Evolutionary conservation across 805 yeast species (phyloP).

Genomic region (Starmerella apis): DNA sequence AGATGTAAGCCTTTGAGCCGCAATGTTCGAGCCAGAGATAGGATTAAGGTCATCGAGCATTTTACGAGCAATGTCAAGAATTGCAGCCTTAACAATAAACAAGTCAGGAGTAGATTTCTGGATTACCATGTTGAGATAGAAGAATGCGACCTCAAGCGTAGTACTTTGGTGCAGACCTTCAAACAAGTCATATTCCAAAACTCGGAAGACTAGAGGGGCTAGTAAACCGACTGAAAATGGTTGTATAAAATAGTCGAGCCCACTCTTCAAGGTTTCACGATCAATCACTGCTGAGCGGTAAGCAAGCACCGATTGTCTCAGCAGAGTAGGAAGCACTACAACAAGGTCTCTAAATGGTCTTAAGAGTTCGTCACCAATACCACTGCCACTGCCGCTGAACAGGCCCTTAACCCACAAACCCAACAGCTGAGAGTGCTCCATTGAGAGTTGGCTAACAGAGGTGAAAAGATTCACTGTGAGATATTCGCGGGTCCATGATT

Average conservation of each 20-base stretch:
- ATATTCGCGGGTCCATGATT: slow-evolving; percentile 9
- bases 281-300: slow-evolving; percentile 46
- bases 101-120: slow-evolving; percentile 3
- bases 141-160: slow-evolving; percentile 15
- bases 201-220: slow-evolving; percentile 43
- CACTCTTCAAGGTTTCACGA: slow-evolving; percentile 53
- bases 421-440: slow-evolving; percentile 30
- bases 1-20: background rate
- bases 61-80: background rate
- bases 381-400: slow-evolving; percentile 72
- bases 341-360: slow-evolving; percentile 56
- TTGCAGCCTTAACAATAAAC: slow-evolving; percentile 5
- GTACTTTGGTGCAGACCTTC: slow-evolving; percentile 17
- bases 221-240: slow-evolving; percentile 56
- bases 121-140: slow-evolving; percentile 11
- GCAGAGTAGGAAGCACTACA: slow-evolving; percentile 54
- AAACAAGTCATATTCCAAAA: slow-evolving; percentile 37
- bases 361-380: slow-evolving; percentile 58
- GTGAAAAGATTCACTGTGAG: slow-evolving; percentile 4
- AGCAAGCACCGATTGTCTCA: slow-evolving; percentile 61
- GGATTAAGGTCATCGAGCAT: background rate
- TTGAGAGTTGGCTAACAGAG: slow-evolving; percentile 4
- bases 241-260: slow-evolving; percentile 78
- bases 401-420: slow-evolving; percentile 72
- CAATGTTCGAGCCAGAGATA: background rate